A percentile compares a stretch with the other conserved stretches of the same genome.
Evolutionary conservation across 2,329 filamentous ascomycete species (phyloP).

Genomic region (Beauveria australis): DNA sequence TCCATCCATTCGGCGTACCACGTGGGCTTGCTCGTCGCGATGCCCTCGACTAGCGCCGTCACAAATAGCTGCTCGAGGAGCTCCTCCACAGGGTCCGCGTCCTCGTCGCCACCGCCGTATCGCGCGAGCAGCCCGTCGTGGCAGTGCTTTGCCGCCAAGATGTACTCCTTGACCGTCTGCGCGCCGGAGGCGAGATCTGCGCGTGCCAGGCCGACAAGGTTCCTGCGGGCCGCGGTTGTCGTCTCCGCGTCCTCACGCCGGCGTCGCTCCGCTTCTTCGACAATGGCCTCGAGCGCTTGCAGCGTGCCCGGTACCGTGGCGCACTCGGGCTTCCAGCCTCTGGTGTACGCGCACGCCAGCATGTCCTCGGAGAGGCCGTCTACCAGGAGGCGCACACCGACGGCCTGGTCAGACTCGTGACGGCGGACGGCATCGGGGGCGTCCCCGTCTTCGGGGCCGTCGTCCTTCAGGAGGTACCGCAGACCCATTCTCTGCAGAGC

Average conservation of each 20-base stretch:
- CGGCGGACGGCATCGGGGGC: neutral
- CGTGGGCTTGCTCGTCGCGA: neutral
- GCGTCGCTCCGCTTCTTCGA: neutral
- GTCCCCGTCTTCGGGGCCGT: neutral
- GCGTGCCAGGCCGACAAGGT: neutral
- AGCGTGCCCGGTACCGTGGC: neutral
- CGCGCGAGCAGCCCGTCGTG: neutral
- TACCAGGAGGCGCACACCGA: neutral
- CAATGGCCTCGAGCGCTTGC: neutral
- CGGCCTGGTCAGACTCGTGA: neutral
- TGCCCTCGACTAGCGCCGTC: neutral
- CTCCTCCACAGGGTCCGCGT: neutral
- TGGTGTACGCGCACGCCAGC: neutral
- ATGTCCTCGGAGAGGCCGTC: neutral
- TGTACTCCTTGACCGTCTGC: neutral
- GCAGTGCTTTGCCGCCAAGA: neutral
- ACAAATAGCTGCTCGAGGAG: conserved; percentile 6
- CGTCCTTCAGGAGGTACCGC: neutral
- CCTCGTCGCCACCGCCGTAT: neutral
- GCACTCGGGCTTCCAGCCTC: neutral
- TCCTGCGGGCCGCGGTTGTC: neutral
- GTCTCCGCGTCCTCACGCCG: neutral
- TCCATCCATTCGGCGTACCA: conserved; percentile 5
- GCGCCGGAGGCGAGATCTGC: neutral
- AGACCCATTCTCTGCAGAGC: neutral